Evolutionary conservation across 176 grass and related monocot genomes (phyloP).

Genomic region (Ampelocalamus luodianensis): DNA sequence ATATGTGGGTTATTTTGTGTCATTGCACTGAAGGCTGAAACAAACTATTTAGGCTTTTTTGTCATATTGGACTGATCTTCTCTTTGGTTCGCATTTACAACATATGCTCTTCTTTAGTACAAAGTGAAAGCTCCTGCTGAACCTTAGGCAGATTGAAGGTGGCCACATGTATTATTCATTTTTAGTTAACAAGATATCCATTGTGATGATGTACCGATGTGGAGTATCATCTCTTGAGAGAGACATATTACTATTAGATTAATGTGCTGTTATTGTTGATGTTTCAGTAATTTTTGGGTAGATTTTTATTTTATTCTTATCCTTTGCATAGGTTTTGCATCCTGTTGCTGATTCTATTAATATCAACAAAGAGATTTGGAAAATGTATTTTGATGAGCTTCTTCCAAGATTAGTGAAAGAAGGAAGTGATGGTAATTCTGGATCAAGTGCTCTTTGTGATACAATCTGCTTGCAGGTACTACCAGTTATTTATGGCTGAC

Average conservation of each 20-base stretch:
- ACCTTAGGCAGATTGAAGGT: background rate
- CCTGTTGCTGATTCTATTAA: slow-evolving; percentile 81
- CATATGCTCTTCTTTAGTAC: background rate
- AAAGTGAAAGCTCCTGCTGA: background rate
- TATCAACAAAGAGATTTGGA: slow-evolving; percentile 93
- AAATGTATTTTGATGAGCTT: slow-evolving; percentile 86
- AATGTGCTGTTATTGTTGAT: background rate
- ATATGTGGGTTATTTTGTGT: background rate
- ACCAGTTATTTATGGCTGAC: slow-evolving; percentile 17
- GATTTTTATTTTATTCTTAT: slow-evolving; percentile 33
- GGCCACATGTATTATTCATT: background rate
- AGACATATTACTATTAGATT: slow-evolving; percentile 15
- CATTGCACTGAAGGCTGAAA: background rate
- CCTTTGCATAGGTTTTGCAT: slow-evolving; percentile 77
- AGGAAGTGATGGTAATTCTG: slow-evolving; percentile 89
- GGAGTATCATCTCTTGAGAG: slow-evolving; percentile 15
- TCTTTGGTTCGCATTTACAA: background rate
- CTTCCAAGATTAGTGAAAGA: slow-evolving; percentile 78
- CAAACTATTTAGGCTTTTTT: background rate
- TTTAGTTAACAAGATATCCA: background rate
- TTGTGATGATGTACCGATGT: background rate
- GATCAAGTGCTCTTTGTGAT: slow-evolving; percentile 89
- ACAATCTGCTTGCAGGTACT: slow-evolving; percentile 89
- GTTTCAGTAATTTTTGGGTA: slow-evolving; percentile 24
- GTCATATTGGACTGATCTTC: background rate